These are phyloP conservation scores for Talaromyces amestolkiae DNA, from an alignment of 2,329 filamentous ascomycete species.

Conservation along the genomic window DNA sequence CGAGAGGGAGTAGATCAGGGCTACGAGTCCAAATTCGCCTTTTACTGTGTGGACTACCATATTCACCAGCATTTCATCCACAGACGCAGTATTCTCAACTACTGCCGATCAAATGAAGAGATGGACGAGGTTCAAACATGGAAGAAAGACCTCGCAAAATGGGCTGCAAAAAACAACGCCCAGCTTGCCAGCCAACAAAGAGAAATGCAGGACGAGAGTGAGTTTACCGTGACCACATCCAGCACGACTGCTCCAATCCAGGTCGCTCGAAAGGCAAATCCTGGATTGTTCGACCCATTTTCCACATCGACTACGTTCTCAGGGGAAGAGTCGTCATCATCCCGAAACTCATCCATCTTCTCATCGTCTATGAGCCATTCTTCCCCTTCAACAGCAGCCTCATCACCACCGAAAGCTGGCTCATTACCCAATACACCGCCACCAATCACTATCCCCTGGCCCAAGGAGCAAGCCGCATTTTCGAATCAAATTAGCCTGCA, in stretches of 20 bases:
- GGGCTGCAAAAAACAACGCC: slow-evolving; percentile 7
- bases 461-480: slow-evolving; percentile 12
- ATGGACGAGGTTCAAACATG: slow-evolving; percentile 28
- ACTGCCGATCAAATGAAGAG: slow-evolving; percentile 33
- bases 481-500: slow-evolving; percentile 16
- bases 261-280: neutral
- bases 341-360: slow-evolving; percentile 15
- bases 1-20: slow-evolving; percentile 18
- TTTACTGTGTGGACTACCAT: slow-evolving; percentile 34
- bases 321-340: slow-evolving; percentile 6
- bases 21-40: slow-evolving; percentile 25
- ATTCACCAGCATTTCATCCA: slow-evolving; percentile 32
- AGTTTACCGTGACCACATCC: neutral
- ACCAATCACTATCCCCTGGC: slow-evolving; percentile 13
- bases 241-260: neutral
- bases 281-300: neutral
- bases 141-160: slow-evolving; percentile 24
- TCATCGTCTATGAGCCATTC: slow-evolving; percentile 3
- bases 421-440: slow-evolving; percentile 7
- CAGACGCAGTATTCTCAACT: slow-evolving; percentile 24
- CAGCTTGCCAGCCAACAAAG: neutral
- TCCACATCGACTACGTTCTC: neutral
- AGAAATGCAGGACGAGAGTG: neutral
- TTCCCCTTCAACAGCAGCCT: slow-evolving; percentile 14
- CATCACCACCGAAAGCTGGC: slow-evolving; percentile 12